phyloP scores from a whole-genome alignment of 2,329 filamentous ascomycete genomes.

The Helotiales sp. region DNA sequence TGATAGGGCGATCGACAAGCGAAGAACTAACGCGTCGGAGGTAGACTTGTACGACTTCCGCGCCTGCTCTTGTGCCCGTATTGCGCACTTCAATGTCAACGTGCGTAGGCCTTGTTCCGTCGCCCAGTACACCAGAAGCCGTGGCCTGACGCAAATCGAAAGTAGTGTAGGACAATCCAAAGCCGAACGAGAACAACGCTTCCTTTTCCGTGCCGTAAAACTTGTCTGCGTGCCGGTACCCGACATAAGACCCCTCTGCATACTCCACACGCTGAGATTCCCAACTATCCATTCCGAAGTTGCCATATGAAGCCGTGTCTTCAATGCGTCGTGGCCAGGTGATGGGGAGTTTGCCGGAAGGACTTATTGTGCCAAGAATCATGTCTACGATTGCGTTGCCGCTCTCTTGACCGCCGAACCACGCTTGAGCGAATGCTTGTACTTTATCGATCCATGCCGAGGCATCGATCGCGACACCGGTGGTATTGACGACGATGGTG shows the following conservation, averaged over 20 bases:
- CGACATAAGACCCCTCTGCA: conserved; percentile 63
- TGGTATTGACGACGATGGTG: not conserved
- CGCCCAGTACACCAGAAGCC: not conserved
- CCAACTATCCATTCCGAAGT: conserved; percentile 55
- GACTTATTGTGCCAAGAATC: conserved; percentile 41
- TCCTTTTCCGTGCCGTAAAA: conserved; percentile 46
- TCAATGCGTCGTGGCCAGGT: conserved; percentile 37
- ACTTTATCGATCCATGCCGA: conserved; percentile 8
- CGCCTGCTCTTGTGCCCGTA: conserved; percentile 25
- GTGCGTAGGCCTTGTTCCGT: conserved; percentile 4
- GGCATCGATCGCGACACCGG: not conserved
- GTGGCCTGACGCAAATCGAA: conserved; percentile 39
- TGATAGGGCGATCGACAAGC: not conserved
- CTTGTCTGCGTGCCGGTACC: conserved; percentile 60
- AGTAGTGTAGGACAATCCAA: conserved; percentile 61
- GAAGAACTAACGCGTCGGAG: conserved; percentile 11
- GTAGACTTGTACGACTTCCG: conserved; percentile 33
- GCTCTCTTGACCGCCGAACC: conserved; percentile 66
- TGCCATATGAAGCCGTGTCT: conserved; percentile 7
- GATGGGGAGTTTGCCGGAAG: conserved; percentile 19
- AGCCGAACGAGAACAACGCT: conserved; percentile 62
- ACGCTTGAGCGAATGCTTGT: conserved; percentile 38
- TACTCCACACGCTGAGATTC: conserved; percentile 63
- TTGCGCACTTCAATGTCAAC: conserved; percentile 30
- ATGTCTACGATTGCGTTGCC: conserved; percentile 64